These are phyloP conservation scores for Arachnopeziza araneosa DNA, from an alignment of 2,329 filamentous ascomycete genomes.

Conservation along the genomic window DNA sequence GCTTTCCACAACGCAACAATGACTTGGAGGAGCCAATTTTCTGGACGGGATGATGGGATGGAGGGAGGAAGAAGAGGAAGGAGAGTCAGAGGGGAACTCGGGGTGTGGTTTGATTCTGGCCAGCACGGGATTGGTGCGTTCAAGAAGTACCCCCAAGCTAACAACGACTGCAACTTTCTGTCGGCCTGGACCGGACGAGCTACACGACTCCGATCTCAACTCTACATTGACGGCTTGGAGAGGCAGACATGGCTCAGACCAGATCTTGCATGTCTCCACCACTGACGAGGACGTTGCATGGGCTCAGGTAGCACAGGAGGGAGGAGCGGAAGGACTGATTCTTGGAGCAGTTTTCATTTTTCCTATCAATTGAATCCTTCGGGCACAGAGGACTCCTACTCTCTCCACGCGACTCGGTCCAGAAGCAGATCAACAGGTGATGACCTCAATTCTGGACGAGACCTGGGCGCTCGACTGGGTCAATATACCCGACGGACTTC, in stretches of 20 bases:
- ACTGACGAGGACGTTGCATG: background rate
- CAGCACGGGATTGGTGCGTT: conserved; percentile 6
- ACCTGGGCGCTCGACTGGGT: too few species aligned
- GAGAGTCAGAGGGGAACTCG: background rate
- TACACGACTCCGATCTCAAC: background rate
- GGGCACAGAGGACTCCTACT: too few species aligned
- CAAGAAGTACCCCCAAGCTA: background rate
- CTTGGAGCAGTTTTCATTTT: too few species aligned
- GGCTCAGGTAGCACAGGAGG: too few species aligned
- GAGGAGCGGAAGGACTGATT: too few species aligned
- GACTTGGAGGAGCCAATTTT: background rate
- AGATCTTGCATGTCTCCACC: background rate
- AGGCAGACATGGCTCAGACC: background rate
- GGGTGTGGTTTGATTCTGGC: conserved; percentile 5
- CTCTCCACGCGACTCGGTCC: too few species aligned
- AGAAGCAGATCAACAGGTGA: too few species aligned
- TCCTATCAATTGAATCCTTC: too few species aligned
- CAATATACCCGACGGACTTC: too few species aligned
- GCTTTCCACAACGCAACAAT: background rate
- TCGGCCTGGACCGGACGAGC: conserved; percentile 2
- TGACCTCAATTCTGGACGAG: too few species aligned
- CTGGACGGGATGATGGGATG: conserved; percentile 1
- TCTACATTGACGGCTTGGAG: background rate
- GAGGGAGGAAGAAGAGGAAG: background rate
- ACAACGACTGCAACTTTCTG: background rate